Evolutionary conservation across 306 rosid genomes (phyloP).

Genomic region (Fragaria nilgerrensis): DNA sequence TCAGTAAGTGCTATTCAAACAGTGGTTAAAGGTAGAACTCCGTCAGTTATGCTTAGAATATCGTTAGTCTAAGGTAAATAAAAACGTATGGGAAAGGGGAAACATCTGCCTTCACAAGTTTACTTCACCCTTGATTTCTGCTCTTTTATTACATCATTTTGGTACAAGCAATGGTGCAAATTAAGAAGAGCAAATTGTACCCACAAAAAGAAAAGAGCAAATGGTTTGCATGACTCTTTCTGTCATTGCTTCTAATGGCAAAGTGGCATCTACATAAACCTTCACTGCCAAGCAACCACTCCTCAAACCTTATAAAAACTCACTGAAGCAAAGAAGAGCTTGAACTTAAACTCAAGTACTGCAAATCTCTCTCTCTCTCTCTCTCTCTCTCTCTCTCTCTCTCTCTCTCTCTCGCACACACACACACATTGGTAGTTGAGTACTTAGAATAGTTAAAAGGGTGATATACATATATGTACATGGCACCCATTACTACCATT

Average conservation of each 20-base stretch:
- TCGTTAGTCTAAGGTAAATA: not conserved
- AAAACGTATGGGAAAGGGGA: not conserved
- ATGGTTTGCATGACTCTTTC: not conserved
- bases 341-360: not conserved
- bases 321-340: not conserved
- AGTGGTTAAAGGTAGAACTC: not conserved
- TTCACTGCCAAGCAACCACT: constrained; percentile 1
- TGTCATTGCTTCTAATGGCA: not conserved
- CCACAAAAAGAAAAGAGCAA: too few relatives aligned
- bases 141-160: not conserved
- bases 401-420: not conserved
- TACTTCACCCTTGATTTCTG: not conserved
- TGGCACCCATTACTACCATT: constrained; percentile 7
- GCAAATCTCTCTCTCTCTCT: not conserved
- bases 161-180: not conserved
- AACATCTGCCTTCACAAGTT: not conserved
- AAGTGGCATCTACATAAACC: not conserved
- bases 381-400: not conserved
- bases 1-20: not conserved
- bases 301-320: not conserved
- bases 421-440: not conserved
- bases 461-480: not conserved
- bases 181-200: not conserved
- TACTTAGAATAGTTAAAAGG: not conserved
- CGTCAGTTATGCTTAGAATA: not conserved